These are phyloP conservation scores for Scytalidium lignicola DNA, from an alignment of 2,329 filamentous ascomycete species.

Conservation along the genomic window DNA sequence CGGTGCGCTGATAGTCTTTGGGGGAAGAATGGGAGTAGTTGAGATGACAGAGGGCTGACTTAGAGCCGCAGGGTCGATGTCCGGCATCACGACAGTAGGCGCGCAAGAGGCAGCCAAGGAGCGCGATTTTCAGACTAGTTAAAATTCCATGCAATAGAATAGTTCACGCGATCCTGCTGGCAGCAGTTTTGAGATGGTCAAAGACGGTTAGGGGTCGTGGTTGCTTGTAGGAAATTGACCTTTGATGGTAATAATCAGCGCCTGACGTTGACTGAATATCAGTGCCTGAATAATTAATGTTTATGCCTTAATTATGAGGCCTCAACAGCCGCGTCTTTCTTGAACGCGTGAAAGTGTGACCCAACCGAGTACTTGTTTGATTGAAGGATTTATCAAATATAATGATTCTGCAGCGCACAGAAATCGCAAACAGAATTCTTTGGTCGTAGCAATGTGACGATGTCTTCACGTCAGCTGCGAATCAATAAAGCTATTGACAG, in stretches of 20 bases:
- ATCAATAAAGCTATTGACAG: constrained; percentile 75
- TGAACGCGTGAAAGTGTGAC: not conserved
- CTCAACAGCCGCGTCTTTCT: not conserved
- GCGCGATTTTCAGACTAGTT: constrained; percentile 18
- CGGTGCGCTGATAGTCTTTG: constrained; percentile 52
- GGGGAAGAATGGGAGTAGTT: constrained; percentile 53
- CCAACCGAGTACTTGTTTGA: not conserved
- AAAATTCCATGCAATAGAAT: constrained; percentile 22
- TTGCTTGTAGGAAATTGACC: constrained; percentile 11
- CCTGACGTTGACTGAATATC: constrained; percentile 12
- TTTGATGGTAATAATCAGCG: constrained; percentile 6
- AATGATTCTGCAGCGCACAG: not conserved
- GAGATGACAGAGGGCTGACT: constrained; percentile 56
- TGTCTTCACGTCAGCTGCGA: constrained; percentile 45
- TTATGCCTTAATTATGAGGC: constrained; percentile 5
- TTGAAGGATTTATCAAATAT: not conserved
- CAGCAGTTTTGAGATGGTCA: constrained; percentile 18
- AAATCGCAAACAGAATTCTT: not conserved
- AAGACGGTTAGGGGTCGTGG: constrained; percentile 8
- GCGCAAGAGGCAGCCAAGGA: constrained; percentile 20
- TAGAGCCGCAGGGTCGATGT: constrained; percentile 65
- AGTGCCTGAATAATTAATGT: not conserved
- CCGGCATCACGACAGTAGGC: constrained; percentile 46
- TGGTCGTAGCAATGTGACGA: constrained; percentile 24
- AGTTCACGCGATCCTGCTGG: constrained; percentile 17